Base-by-base conservation (phyloP, 768 basidiomycete genomes). In the Pleurotus giganteus region DNA sequence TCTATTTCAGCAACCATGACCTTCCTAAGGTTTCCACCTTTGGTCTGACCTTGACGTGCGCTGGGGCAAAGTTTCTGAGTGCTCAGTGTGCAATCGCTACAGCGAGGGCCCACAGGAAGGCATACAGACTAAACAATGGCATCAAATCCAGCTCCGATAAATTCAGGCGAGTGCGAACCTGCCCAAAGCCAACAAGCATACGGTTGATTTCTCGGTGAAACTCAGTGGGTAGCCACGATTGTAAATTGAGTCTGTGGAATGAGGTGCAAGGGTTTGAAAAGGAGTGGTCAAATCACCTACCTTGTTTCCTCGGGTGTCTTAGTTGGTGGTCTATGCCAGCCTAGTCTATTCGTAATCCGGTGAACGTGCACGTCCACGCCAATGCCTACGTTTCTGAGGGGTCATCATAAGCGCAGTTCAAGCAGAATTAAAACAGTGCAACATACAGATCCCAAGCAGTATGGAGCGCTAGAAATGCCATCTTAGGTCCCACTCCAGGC, bases 331-430 rank as follows among this genome's bases (percentile, higher is more conserved):
- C 83, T 82, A 69, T 98, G 96, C 96, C 96, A 99, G 36, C 90
- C 86, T 1, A 99, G 69, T 13, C 94, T 77, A 61, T 98, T 95
- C 24, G 94, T 94, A 51, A 99, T 98, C 4, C 96, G 77, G 61
- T 98, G 94, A 5, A 98, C 94, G 67, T 99, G 96, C 0, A 93
- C 89, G 61, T 99, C 96, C 0, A 98, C 96, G 0, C 95, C 96
- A 29, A 98, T 96, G 1, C 96, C 96, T 23, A 80, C 75, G 61
- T 94, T 92, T 43, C 90, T 93, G 63, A 4, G 47, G 6, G 31
- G 45, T n/a, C 27, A n/a, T 15, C 42, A 12, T 5, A 28, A 23
- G 15, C 23, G 51, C 19, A 37, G 26, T 27, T 26, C 24, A 29
- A 34, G 23, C 24, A 19, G 34, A 41, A 7, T 5, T 44, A 21